Conservation (phyloP, 306 rosid species). For the Canavalia gladiata region DNA sequence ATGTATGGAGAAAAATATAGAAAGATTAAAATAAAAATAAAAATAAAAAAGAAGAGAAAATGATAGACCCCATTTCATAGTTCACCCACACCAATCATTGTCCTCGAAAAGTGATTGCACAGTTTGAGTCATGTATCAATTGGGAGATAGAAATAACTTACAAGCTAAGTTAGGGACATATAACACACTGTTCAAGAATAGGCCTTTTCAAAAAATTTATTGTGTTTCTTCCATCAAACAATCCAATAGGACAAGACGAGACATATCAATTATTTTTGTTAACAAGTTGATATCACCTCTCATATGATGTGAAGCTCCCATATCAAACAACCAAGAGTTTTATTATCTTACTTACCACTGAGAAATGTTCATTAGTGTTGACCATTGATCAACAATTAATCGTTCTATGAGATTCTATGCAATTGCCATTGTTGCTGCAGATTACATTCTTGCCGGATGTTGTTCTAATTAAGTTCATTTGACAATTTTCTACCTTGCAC, state of each 20-base stretch:
- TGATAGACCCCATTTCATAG: not conserved
- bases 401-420: not conserved
- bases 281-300: not conserved
- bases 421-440: too few species aligned
- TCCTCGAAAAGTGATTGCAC: not conserved
- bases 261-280: not conserved
- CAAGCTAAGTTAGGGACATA: not conserved
- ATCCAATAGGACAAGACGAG: not conserved
- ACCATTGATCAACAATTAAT: not conserved
- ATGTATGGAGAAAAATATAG: too few species aligned
- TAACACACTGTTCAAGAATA: not conserved
- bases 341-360: not conserved
- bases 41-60: not conserved
- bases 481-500: too few species aligned
- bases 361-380: not conserved
- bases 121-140: not conserved
- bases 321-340: not conserved
- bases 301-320: conserved; percentile 1
- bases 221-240: not conserved
- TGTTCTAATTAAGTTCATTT: too few species aligned
- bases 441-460: too few species aligned
- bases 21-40: too few species aligned
- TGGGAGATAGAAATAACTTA: not conserved
- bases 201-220: not conserved
- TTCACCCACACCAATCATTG: not conserved